A percentile compares a stretch with the other conserved stretches of the same genome.
Conservation (phyloP, 2,329 filamentous ascomycete species). For the Exophiala viscosa region DNA sequence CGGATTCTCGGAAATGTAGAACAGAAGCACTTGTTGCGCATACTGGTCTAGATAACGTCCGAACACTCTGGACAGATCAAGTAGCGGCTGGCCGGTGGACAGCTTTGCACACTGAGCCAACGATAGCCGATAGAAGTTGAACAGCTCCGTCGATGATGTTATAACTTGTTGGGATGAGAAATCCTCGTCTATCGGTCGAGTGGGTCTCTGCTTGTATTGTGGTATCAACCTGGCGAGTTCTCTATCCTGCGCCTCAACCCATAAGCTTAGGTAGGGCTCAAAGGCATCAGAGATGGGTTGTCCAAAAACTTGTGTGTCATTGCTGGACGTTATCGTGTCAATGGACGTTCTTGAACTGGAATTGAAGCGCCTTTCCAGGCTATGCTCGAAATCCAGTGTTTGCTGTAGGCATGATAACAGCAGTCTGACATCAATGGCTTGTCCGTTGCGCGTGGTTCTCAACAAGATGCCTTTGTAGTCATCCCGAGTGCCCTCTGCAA, state of each 20-base stretch:
- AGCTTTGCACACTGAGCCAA: constrained; percentile 93
- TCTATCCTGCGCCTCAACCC: constrained; percentile 94
- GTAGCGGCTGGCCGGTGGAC: constrained; percentile 79
- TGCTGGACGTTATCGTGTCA: constrained; percentile 78
- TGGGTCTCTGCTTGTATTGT: constrained; percentile 77
- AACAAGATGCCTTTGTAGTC: constrained; percentile 93
- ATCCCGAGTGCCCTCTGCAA: constrained; percentile 91
- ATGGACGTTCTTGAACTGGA: constrained; percentile 70
- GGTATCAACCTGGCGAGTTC: constrained; percentile 80
- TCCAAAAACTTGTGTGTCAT: constrained; percentile 76
- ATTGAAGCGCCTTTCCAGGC: constrained; percentile 77
- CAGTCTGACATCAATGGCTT: constrained; percentile 83
- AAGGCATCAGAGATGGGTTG: constrained; percentile 95
- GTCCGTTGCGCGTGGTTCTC: constrained; percentile 75
- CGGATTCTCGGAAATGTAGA: constrained; percentile 61
- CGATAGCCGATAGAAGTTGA: constrained; percentile 92
- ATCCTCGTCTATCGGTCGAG: constrained; percentile 80
- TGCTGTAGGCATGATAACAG: constrained; percentile 87
- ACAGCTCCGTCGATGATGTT: constrained; percentile 89
- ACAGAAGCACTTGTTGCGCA: constrained; percentile 82
- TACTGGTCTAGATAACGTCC: constrained; percentile 95
- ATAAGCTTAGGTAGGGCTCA: constrained; percentile 92
- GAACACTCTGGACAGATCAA: constrained; percentile 80
- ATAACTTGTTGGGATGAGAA: constrained; percentile 89
- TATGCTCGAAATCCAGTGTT: constrained; percentile 94